phyloP scores from a whole-genome alignment of 257 asterid species.

The Verbena officinalis region DNA sequence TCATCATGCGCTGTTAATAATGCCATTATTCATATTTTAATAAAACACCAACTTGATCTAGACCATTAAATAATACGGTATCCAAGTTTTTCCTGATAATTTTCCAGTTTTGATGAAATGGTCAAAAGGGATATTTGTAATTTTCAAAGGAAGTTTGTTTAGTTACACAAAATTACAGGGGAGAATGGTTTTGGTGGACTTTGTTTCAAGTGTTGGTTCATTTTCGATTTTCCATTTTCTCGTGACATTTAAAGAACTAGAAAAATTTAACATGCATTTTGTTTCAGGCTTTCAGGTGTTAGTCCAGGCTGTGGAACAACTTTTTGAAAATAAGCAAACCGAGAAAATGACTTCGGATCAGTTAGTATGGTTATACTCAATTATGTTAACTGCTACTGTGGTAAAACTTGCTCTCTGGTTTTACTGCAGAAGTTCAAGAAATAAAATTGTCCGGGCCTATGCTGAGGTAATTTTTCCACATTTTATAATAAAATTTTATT shows the following conservation, averaged over 20 bases:
- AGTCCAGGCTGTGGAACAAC: constrained; percentile 74
- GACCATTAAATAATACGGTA: too few species aligned
- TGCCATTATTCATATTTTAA: too few species aligned
- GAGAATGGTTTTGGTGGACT: too few species aligned
- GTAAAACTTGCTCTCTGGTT: constrained; percentile 87
- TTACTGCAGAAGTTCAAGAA: constrained; percentile 84
- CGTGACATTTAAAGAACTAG: neutral
- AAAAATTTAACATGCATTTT: neutral
- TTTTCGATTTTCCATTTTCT: too few species aligned
- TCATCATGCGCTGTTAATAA: too few species aligned
- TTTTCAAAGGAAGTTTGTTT: too few species aligned
- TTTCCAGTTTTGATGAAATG: too few species aligned
- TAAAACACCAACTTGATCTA: too few species aligned
- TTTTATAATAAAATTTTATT: neutral
- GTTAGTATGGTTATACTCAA: constrained; percentile 71
- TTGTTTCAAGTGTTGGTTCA: too few species aligned
- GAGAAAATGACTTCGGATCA: constrained; percentile 63
- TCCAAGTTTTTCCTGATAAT: too few species aligned
- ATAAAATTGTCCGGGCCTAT: constrained; percentile 85
- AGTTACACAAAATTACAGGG: too few species aligned
- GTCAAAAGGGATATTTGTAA: too few species aligned
- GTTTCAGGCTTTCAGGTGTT: constrained; percentile 84
- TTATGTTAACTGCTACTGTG: constrained; percentile 74
- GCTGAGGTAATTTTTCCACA: constrained; percentile 62
- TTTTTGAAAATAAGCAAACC: constrained; percentile 48